A percentile compares a stretch with the other conserved stretches of the same genome.
phyloP scores from a whole-genome alignment of 2,329 filamentous ascomycete genomes.

The Stagonosporopsis cucurbitacearum region DNA sequence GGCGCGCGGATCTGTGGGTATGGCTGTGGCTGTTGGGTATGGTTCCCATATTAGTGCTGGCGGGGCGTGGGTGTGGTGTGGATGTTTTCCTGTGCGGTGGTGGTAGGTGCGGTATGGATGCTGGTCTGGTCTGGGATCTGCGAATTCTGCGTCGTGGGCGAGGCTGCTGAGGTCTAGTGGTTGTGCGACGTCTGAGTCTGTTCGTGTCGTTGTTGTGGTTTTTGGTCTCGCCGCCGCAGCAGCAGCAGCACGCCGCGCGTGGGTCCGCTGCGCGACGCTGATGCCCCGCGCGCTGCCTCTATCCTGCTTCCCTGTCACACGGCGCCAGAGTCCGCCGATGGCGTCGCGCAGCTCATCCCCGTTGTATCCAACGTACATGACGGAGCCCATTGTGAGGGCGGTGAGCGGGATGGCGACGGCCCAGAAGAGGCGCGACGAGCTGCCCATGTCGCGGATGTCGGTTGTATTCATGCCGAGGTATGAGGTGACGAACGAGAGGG shows the following conservation, averaged over 20 bases:
- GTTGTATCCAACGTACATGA: conserved; percentile 40
- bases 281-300: conserved; percentile 25
- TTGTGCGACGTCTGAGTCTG: no score
- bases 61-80: neutral
- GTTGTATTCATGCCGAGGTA: conserved; percentile 53
- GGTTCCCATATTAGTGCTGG: conserved; percentile 6
- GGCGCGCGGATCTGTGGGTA: no score
- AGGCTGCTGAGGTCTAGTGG: conserved; percentile 21
- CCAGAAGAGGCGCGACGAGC: conserved; percentile 52
- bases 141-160: conserved; percentile 35
- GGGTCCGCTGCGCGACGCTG: conserved; percentile 36
- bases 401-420: conserved; percentile 40
- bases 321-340: conserved; percentile 19
- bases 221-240: no score
- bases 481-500: conserved; percentile 53
- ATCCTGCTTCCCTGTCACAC: conserved; percentile 25
- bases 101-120: neutral
- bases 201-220: no score
- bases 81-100: neutral
- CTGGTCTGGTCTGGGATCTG: conserved; percentile 19
- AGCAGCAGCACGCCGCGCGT: conserved; percentile 12
- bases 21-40: no score
- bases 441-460: conserved; percentile 52
- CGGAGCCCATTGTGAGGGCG: conserved; percentile 30
- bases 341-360: conserved; percentile 35